phyloP scores from a whole-genome alignment of 768 basidiomycete species.

The Lactarius evosmus region DNA sequence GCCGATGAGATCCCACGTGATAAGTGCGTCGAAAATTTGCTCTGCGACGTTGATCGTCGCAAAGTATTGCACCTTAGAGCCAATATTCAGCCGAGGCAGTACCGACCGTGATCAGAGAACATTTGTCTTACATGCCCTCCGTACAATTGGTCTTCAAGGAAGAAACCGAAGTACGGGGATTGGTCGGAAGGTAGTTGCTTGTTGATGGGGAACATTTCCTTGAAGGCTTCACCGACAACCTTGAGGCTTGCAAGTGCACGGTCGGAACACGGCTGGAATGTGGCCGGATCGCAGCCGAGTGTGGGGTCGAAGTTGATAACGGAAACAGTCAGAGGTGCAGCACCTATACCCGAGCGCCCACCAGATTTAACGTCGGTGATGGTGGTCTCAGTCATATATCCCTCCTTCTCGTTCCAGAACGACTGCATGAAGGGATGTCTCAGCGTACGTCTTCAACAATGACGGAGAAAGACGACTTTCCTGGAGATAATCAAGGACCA shows the following conservation, averaged over 20 bases:
- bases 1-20: background rate
- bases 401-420: background rate
- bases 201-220: conserved; percentile 1
- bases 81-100: too few species aligned
- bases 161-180: background rate
- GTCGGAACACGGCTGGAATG: background rate
- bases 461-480: background rate
- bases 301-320: background rate
- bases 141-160: background rate
- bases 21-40: background rate
- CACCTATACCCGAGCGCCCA: background rate
- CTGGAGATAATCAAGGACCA: background rate
- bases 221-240: background rate
- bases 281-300: background rate
- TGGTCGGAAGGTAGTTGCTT: background rate
- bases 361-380: background rate
- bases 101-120: background rate
- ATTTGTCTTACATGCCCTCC: background rate
- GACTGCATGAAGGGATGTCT: background rate
- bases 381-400: background rate
- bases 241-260: conserved; percentile 4
- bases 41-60: background rate
- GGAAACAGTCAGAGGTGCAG: background rate
- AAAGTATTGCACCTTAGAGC: background rate
- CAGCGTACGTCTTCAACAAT: background rate